Evolutionary conservation across 169 alveolate species (phyloP), one percentile per base, ranked within the genome.

Genomic region (Haemoproteus tartakovskyi): DNA sequence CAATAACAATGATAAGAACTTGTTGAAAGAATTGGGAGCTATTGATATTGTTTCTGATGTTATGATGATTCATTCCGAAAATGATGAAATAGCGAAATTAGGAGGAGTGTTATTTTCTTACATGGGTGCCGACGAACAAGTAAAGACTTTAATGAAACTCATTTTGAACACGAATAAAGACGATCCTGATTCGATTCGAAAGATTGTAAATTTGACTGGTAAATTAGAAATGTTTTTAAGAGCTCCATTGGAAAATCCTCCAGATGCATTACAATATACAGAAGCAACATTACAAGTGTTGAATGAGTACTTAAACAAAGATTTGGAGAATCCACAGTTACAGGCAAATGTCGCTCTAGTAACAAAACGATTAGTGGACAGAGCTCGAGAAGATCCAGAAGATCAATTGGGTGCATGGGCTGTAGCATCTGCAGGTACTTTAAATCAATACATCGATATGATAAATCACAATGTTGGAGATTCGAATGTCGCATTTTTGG

Each of bases 321-420:
- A 57, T 26, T 57, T 74, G 50, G 84, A 74, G 19, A 91, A 91
- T 79, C 87, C 84, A 70, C 83, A 90, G 43, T 79, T 92, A 18
- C 80, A 85, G 11, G 81, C 89, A 21, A 86, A 86, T 57, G 51
- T 88, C 46, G 79, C 90, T 21, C 52, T 79, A 56, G 87, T 89
- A 29, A 67, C 91, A 27, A 67, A 90, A 41, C 18, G 93, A 50
- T 60, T 90, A 24, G 80, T 89, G 47, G 91, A 90, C 63, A 60
- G 91, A n/a, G 91, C 62, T 18, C 81, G 79, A 56, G 86, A 91
- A 54, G 95, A 92, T 57, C 80, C 83, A 45, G 94, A 93, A 60
- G 96, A 93, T 62, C 93, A 91, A n/a, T 91, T 89, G 56, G 97
- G 97, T 5, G 93, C 97, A 8, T 93, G 97, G 97, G 95, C 95